These are phyloP conservation scores for Sporobolus alterniflorus DNA, from an alignment of 202 grass and related monocot species.

Conservation along the genomic window DNA sequence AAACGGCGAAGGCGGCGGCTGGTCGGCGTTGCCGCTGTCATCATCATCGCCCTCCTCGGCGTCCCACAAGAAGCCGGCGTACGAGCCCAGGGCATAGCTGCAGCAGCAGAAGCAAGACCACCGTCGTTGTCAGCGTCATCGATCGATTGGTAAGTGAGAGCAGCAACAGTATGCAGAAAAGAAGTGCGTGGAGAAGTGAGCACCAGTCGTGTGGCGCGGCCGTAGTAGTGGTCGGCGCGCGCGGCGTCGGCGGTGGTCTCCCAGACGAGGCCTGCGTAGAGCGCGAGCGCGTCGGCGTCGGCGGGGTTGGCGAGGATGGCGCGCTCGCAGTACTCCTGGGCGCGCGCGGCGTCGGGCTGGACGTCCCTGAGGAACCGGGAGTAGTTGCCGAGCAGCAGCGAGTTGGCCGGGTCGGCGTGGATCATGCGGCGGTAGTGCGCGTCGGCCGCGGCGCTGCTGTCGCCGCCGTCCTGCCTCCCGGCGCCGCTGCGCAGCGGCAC, in stretches of 20 bases:
- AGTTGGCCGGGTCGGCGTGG: conserved; percentile 48
- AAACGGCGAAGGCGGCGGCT: neutral
- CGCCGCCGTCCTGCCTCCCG: neutral
- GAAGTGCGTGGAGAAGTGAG: too few relatives aligned
- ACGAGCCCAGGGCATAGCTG: conserved; percentile 62
- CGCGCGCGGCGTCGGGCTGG: conserved; percentile 36
- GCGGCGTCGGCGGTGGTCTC: conserved; percentile 47
- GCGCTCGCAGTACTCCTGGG: conserved; percentile 66
- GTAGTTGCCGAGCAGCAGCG: conserved; percentile 70
- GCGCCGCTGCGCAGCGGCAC: conserved; percentile 5
- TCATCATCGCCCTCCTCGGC: conserved; percentile 55
- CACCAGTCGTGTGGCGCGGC: conserved; percentile 80
- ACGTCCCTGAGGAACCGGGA: conserved; percentile 63
- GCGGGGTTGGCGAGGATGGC: conserved; percentile 59
- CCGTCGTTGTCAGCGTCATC: neutral
- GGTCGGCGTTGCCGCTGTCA: too few relatives aligned
- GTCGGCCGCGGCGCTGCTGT: conserved; percentile 20
- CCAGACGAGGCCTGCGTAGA: conserved; percentile 72
- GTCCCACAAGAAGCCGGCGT: conserved; percentile 72
- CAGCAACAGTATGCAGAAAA: too few relatives aligned
- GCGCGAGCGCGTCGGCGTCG: conserved; percentile 50
- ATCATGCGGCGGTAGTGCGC: conserved; percentile 62
- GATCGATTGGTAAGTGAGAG: too few relatives aligned
- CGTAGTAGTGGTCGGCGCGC: conserved; percentile 61
- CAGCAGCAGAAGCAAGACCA: neutral